Base-by-base conservation (phyloP, 2,329 filamentous ascomycete genomes). In the Sporothrix euskadiensis region DNA sequence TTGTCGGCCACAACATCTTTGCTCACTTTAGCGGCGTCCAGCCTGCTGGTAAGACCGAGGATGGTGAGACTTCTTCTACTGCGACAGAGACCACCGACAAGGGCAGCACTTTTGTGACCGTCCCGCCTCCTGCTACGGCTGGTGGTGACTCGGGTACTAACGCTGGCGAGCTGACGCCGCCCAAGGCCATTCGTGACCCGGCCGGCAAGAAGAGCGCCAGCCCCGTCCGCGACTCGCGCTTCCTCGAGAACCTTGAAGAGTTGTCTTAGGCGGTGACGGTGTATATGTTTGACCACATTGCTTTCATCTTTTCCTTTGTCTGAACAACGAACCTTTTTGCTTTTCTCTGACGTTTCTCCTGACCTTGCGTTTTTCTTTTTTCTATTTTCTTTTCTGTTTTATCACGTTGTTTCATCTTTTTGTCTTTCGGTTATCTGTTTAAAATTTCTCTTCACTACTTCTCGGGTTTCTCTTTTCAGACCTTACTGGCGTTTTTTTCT, bases 151-250 rank as follows among this genome's bases (percentile, higher is more conserved):
- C 65, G 74, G 78, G 14, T 75, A 77, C 66, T 75, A 77, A 47
- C 57, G 73, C 66, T 75, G 74, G 49, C 82, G 10, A 81, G 49
- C 22, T 77, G 6, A 71, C 73, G 61, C 76, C 76, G 70, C 77
- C 78, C 65, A 71, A 65, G 26, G 69, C 73, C 16, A 74, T 77
- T 26, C 74, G 71, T 49, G 80, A 81, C 52, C 77, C 77, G 39
- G 76, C 77, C 2, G n/a, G 57, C 47, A 73, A 74, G 74, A 77
- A 74, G 76, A 80, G 80, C 59, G 79, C 79, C 52, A 86, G 83
- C 78, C 85, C 85, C 22, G 81, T 80, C 7, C 80, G 85, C 74
- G 84, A 83, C 75, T 85, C 85, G 41, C 85, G 81, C 77, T 88
- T 88, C 78, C 80, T 82, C 32, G 87, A 88, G 81, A 83, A 84